Evolutionary conservation across 2,329 filamentous ascomycete species (phyloP), one percentile per base, ranked within the genome.

Genomic region (Aspergillus ochraceoroseus): DNA sequence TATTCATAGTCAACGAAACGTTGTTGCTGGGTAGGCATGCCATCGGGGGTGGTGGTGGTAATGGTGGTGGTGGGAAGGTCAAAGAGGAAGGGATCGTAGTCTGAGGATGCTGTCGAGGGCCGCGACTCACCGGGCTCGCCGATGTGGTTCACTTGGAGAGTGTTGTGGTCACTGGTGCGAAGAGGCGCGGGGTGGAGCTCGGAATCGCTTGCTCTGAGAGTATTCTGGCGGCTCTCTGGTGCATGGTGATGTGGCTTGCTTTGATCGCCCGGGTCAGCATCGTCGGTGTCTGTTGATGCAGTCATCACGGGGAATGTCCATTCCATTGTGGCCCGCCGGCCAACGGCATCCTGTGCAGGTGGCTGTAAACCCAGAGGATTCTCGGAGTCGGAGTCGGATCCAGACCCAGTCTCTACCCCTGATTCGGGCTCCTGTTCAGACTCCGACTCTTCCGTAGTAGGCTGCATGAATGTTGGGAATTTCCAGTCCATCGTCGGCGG

Each of bases 221-320:
- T 66, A 26, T 62, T 55, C 27, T 58, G 48, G n/a, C 53, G 57
- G 25, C 53, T n/a, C n/a, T n/a, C n/a, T n/a, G n/a, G n/a, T n/a
- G n/a, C n/a, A n/a, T n/a, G n/a, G n/a, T n/a, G n/a, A n/a, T n/a
- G n/a, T n/a, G n/a, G n/a, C n/a, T n/a, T n/a, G n/a, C n/a, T n/a
- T n/a, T n/a, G n/a, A n/a, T n/a, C n/a, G n/a, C n/a, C n/a, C n/a
- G n/a, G n/a, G n/a, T n/a, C n/a, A n/a, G n/a, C n/a, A n/a, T n/a
- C n/a, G n/a, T n/a, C n/a, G n/a, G n/a, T n/a, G n/a, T n/a, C n/a
- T n/a, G n/a, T n/a, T n/a, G n/a, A n/a, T n/a, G n/a, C n/a, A n/a
- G 45, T 60, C 61, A 66, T 68, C 3, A 65, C 58, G 5, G 73
- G 72, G 46, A 77, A 77, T 8, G 70, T 75, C 75, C 75, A 79